These are phyloP conservation scores for Aspergillus costaricaensis DNA, from an alignment of 2,329 filamentous ascomycete genomes.

Conservation along the genomic window DNA sequence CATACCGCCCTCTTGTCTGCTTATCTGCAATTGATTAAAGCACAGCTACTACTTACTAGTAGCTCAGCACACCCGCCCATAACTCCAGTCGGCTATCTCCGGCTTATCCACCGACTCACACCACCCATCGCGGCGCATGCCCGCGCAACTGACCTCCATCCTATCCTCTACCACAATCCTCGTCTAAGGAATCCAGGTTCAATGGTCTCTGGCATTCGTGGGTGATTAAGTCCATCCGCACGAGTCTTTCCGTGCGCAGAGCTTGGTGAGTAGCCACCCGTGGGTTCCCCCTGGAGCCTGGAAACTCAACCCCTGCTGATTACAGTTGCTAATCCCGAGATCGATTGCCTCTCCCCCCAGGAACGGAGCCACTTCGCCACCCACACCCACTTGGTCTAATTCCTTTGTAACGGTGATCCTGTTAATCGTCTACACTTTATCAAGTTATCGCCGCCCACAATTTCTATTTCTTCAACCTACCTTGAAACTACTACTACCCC, in stretches of 20 bases:
- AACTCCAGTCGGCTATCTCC: conserved; percentile 31
- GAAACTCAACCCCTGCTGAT: conserved; percentile 23
- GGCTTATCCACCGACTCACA: conserved; percentile 26
- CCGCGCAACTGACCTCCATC: conserved; percentile 17
- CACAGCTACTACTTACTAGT: not conserved
- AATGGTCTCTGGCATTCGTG: not conserved
- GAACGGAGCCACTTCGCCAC: conserved; percentile 24
- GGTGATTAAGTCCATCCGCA: not conserved
- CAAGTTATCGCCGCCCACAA: not conserved
- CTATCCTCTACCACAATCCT: not conserved
- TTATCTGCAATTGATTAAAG: conserved; percentile 34
- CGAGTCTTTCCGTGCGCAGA: not conserved
- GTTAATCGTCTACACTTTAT: conserved; percentile 2
- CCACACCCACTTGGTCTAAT: conserved; percentile 9
- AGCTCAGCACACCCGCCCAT: conserved; percentile 30
- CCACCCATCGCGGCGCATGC: not conserved
- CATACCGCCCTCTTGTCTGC: conserved; percentile 10
- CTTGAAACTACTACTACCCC: not conserved
- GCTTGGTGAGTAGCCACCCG: conserved; percentile 14
- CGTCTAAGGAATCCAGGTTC: not conserved
- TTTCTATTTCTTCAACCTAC: not conserved
- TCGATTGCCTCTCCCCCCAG: conserved; percentile 14
- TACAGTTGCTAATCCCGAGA: conserved; percentile 16
- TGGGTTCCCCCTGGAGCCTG: conserved; percentile 13
- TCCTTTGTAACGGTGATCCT: conserved; percentile 4